Evolutionary conservation across 177 flowering plant species (phyloP).

Genomic region (Vitis hybrid): DNA sequence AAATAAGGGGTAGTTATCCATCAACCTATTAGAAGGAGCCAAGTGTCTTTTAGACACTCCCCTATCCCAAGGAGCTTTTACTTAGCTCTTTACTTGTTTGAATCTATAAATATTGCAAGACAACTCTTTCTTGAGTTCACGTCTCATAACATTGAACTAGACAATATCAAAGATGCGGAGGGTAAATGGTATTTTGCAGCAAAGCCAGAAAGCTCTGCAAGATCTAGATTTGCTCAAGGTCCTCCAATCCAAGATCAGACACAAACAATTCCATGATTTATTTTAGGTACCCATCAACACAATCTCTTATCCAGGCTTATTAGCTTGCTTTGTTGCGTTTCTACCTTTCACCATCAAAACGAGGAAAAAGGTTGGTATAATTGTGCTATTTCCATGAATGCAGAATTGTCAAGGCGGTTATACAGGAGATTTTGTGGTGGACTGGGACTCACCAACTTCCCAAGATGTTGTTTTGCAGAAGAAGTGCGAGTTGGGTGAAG

Average conservation of each 20-base stretch:
- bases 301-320: too few species aligned
- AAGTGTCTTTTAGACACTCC: too few species aligned
- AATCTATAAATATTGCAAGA: too few species aligned
- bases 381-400: background rate
- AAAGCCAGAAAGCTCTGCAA: slow-evolving; percentile 35
- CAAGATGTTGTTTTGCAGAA: slow-evolving; percentile 70
- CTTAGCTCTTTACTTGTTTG: too few species aligned
- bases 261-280: slow-evolving; percentile 47
- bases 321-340: too few species aligned
- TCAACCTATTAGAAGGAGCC: too few species aligned
- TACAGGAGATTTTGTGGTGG: slow-evolving; percentile 53
- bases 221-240: slow-evolving; percentile 44
- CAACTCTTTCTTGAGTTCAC: too few species aligned
- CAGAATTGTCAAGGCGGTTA: slow-evolving; percentile 36
- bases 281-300: slow-evolving; percentile 37
- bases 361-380: too few species aligned
- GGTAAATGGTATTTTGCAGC: slow-evolving; percentile 23
- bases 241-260: slow-evolving; percentile 56
- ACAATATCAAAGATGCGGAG: slow-evolving; percentile 28
- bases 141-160: too few species aligned
- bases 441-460: slow-evolving; percentile 53
- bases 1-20: too few species aligned
- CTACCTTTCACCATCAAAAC: too few species aligned
- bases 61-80: too few species aligned
- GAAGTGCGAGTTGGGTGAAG: slow-evolving; percentile 65